Conservation (phyloP, 371 early-diverging fungal species). For the Actinomucor elegans region DNA sequence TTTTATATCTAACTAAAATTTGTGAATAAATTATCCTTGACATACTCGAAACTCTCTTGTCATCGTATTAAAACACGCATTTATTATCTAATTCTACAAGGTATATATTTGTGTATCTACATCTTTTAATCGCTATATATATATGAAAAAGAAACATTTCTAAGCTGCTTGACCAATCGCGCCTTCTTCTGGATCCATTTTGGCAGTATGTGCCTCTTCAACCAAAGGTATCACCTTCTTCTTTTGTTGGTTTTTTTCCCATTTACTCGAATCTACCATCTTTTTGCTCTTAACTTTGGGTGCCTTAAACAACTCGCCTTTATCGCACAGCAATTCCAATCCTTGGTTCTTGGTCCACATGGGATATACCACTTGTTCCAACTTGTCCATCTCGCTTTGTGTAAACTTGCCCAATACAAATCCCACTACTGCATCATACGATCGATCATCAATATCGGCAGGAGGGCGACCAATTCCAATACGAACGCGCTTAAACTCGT, state of each 20-base stretch:
- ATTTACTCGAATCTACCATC: neutral
- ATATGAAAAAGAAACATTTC: neutral
- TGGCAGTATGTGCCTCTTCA: too few relatives aligned
- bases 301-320: conserved; percentile 7
- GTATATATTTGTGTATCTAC: too few relatives aligned
- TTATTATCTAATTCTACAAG: too few relatives aligned
- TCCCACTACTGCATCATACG: conserved; percentile 48
- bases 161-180: too few relatives aligned
- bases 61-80: too few relatives aligned
- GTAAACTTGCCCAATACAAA: conserved; percentile 65
- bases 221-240: too few relatives aligned
- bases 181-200: too few relatives aligned
- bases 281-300: conserved; percentile 9
- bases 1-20: too few relatives aligned
- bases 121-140: too few relatives aligned
- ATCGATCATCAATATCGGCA: conserved; percentile 27
- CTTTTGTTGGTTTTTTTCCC: neutral
- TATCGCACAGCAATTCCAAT: conserved; percentile 14
- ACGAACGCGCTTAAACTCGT: conserved; percentile 60
- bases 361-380: conserved; percentile 42
- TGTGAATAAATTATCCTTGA: too few relatives aligned
- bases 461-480: conserved; percentile 71
- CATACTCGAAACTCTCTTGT: too few relatives aligned
- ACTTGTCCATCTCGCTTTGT: conserved; percentile 36
- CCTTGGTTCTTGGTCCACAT: conserved; percentile 20